Evolutionary conservation across 2,329 filamentous ascomycete species (phyloP).

Genomic region (Fusarium chlamydosporum): DNA sequence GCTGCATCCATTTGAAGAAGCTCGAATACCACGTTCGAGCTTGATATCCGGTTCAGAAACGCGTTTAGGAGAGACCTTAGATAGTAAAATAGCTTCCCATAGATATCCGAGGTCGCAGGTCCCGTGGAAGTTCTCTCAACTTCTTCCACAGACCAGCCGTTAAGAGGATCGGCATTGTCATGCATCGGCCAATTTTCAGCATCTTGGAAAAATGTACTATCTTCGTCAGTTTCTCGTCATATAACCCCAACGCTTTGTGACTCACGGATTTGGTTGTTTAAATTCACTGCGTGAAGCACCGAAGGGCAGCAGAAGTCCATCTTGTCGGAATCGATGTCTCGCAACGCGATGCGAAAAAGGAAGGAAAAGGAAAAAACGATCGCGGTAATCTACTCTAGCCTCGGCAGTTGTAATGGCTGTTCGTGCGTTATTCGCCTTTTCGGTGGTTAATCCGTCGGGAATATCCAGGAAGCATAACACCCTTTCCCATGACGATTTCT

Average conservation of each 20-base stretch:
- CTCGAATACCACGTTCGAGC: background rate
- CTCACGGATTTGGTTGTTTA: slow-evolving; percentile 20
- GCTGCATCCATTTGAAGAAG: background rate
- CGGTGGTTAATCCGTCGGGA: background rate
- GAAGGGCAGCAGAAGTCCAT: slow-evolving; percentile 31
- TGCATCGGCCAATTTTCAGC: slow-evolving; percentile 4
- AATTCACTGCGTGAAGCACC: background rate
- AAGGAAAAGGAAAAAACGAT: background rate
- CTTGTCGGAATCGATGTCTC: background rate
- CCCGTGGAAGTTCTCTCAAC: slow-evolving; percentile 2
- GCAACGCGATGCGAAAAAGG: slow-evolving; percentile 1
- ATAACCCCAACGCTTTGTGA: fast-evolving
- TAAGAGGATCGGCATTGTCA: slow-evolving; percentile 6
- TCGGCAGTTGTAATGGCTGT: background rate
- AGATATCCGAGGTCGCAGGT: slow-evolving; percentile 20
- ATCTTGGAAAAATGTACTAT: slow-evolving; percentile 11
- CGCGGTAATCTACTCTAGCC: background rate
- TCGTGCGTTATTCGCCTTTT: slow-evolving; percentile 1
- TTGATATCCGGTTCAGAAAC: background rate
- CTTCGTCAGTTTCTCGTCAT: background rate
- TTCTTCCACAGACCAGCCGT: slow-evolving; percentile 14
- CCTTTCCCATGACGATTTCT: slow-evolving; percentile 5
- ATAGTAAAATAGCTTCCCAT: slow-evolving; percentile 24
- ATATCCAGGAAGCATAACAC: slow-evolving; percentile 5
- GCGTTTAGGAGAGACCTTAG: background rate